A percentile compares a stretch with the other conserved stretches of the same genome.
Conservation (phyloP, 768 basidiomycete genomes). For the Pleurotus ostreatus region DNA sequence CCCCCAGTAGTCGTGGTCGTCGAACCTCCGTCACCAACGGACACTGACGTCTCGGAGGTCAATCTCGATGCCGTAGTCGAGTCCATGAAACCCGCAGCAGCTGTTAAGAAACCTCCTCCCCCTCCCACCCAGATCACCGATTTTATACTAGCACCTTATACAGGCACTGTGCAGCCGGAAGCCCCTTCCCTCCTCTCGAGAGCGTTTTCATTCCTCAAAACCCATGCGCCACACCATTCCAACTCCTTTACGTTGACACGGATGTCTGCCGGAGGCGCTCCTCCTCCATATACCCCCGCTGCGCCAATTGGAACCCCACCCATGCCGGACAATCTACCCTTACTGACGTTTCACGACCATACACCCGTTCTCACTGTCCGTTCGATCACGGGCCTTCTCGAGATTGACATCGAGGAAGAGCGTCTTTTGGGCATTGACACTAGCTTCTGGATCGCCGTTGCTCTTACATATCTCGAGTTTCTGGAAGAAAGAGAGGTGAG, state of each 20-base stretch:
- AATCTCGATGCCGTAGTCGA: constrained; percentile 12
- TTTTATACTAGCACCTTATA: constrained; percentile 49
- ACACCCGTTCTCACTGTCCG: constrained; percentile 63
- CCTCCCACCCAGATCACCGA: constrained; percentile 40
- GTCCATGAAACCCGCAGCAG: neutral
- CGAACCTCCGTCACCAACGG: constrained; percentile 29
- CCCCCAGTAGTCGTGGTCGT: constrained; percentile 26
- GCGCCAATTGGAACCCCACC: constrained; percentile 8
- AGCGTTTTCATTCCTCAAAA: constrained; percentile 45
- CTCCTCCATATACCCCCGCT: constrained; percentile 32
- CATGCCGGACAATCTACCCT: constrained; percentile 23
- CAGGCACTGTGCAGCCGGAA: constrained; percentile 27
- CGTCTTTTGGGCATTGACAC: constrained; percentile 63
- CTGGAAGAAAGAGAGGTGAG: constrained; percentile 71
- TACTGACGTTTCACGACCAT: constrained; percentile 67
- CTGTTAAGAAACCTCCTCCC: constrained; percentile 4
- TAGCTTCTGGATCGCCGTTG: constrained; percentile 75
- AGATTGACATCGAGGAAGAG: constrained; percentile 56
- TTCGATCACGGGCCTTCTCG: constrained; percentile 58
- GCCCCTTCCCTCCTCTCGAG: constrained; percentile 45
- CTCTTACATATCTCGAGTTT: constrained; percentile 74
- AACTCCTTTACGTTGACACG: constrained; percentile 54
- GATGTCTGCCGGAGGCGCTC: constrained; percentile 24
- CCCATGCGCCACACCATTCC: constrained; percentile 50
- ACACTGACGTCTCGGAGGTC: constrained; percentile 24